These are phyloP conservation scores for Skeletonema marinoi DNA, from an alignment of 108 stramenopile genomes.

Conservation along the genomic window DNA sequence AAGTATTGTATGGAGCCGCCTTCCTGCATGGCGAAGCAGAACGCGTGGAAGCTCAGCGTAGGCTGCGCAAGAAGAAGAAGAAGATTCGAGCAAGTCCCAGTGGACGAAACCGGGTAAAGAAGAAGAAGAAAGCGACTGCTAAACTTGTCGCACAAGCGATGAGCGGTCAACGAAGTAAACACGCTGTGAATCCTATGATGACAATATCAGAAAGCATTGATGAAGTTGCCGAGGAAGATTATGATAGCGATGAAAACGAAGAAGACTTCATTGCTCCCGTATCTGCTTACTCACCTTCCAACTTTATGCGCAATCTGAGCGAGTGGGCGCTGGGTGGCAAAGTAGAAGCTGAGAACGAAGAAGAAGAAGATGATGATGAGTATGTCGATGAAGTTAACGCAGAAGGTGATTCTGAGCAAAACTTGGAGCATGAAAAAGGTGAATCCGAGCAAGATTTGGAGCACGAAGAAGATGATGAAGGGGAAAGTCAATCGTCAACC, in stretches of 20 bases:
- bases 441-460: too few species aligned
- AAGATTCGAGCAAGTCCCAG: constrained; percentile 36
- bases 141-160: constrained; percentile 20
- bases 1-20: constrained; percentile 33
- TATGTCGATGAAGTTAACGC: too few species aligned
- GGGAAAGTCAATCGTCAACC: background rate
- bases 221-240: constrained; percentile 19
- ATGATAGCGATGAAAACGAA: constrained; percentile 11
- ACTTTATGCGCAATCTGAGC: constrained; percentile 23
- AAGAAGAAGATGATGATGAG: background rate
- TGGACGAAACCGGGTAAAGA: constrained; percentile 14
- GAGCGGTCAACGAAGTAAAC: constrained; percentile 27
- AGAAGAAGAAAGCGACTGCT: constrained; percentile 24
- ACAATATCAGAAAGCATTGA: constrained; percentile 22
- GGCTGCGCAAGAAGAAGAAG: constrained; percentile 11
- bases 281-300: constrained; percentile 14
- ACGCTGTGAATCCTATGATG: constrained; percentile 34
- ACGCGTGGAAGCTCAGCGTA: constrained; percentile 22
- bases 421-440: too few species aligned
- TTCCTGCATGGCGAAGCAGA: constrained; percentile 33
- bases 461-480: too few species aligned
- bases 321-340: background rate
- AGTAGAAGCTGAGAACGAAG: background rate
- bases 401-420: too few species aligned
- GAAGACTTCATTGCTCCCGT: background rate